phyloP scores from a whole-genome alignment of 108 stramenopile genomes.

The Chaetoceros tenuissimus region DNA sequence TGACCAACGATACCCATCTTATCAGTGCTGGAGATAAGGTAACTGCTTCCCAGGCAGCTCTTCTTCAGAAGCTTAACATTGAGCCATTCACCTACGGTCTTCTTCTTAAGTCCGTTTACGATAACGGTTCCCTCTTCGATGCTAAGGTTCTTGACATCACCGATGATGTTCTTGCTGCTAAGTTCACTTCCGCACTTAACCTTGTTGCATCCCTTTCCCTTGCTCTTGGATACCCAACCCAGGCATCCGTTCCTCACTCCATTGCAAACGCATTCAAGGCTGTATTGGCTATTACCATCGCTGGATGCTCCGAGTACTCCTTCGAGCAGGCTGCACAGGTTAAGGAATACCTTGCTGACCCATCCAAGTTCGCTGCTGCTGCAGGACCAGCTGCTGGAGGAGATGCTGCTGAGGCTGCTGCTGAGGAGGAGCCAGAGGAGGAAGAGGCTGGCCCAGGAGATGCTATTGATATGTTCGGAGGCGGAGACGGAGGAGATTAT shows the following conservation, averaged over 20 bases:
- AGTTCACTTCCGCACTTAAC: slow-evolving; percentile 82
- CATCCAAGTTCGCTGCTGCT: slow-evolving; percentile 64
- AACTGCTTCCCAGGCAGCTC: slow-evolving; percentile 83
- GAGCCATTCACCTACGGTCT: slow-evolving; percentile 98
- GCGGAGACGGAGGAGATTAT: slow-evolving; percentile 38
- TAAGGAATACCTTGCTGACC: slow-evolving; percentile 81
- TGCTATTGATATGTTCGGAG: slow-evolving; percentile 53
- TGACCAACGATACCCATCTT: slow-evolving; percentile 90
- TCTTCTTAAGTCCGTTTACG: slow-evolving; percentile 84
- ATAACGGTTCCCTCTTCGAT: slow-evolving; percentile 94
- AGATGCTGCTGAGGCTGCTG: slow-evolving; percentile 30
- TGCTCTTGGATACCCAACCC: slow-evolving; percentile 86
- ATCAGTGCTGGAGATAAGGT: slow-evolving; percentile 92
- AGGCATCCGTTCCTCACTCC: slow-evolving; percentile 94
- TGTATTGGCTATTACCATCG: slow-evolving; percentile 82
- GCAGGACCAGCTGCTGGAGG: slow-evolving; percentile 65
- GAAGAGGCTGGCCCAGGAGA: slow-evolving; percentile 36
- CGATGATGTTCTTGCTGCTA: slow-evolving; percentile 84
- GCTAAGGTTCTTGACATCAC: slow-evolving; percentile 95
- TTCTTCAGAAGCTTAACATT: slow-evolving; percentile 95
- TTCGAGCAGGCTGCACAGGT: slow-evolving; percentile 85
- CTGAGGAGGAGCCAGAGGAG: slow-evolving; percentile 50
- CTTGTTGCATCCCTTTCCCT: slow-evolving; percentile 83
- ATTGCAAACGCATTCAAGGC: slow-evolving; percentile 97
- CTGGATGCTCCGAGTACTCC: slow-evolving; percentile 83